Evolutionary conservation across 2,329 filamentous ascomycete genomes (phyloP).

Genomic region (Calonectria crousiana): DNA sequence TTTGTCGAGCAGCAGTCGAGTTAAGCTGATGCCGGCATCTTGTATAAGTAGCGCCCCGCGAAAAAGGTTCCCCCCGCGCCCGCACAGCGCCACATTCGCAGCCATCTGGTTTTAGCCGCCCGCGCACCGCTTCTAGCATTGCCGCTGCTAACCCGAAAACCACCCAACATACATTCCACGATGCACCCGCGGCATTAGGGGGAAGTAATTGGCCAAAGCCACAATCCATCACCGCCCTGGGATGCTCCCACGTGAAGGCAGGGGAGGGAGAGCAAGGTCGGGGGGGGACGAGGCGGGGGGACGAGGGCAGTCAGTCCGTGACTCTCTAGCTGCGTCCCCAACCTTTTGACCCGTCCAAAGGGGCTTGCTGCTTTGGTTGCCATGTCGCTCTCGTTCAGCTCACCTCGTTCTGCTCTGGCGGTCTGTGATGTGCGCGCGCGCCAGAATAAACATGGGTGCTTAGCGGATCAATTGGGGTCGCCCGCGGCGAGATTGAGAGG

Average conservation of each 20-base stretch:
- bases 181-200: background rate
- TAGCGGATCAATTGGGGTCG: background rate
- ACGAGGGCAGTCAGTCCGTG: background rate
- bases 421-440: constrained; percentile 2
- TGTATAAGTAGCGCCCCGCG: background rate
- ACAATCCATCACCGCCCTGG: background rate
- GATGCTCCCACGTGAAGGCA: background rate
- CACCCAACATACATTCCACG: background rate
- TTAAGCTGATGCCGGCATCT: background rate
- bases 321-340: background rate
- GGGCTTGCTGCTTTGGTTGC: background rate
- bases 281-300: too few species aligned
- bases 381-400: constrained; percentile 1
- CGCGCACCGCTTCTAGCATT: background rate
- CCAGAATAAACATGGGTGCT: background rate
- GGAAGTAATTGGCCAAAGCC: background rate
- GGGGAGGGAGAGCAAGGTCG: background rate
- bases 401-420: background rate
- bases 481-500: background rate
- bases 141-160: background rate
- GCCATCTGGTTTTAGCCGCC: background rate
- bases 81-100: background rate
- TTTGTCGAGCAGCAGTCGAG: background rate
- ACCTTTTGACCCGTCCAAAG: background rate
- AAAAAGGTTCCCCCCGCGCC: background rate